Base-by-base conservation (phyloP, 108 stramenopile genomes). In the Skeletonema marinoi region DNA sequence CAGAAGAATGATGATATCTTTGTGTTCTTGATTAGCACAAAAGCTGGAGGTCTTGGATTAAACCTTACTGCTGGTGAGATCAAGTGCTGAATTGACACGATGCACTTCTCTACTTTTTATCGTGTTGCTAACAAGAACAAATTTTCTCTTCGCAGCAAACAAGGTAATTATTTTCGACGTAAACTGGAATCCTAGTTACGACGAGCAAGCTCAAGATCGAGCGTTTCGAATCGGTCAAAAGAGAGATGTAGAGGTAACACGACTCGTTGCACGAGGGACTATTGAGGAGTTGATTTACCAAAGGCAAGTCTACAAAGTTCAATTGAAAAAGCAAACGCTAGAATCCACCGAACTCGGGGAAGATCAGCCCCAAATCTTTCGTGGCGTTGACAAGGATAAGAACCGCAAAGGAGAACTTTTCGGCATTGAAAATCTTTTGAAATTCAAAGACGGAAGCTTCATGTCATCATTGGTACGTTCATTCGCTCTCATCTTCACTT, bases 261-360 rank as follows among this genome's bases (percentile, higher is more conserved):
- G 94, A n/a, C 81, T 95, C 4, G 89, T 96, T 56, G 73, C 93
- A 17, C 78, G 87, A 36, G 96, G 96, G n/a, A 97, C 96, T 14
- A 90, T 98, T 25, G 98, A 98, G 71, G 98, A 98, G 62, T 82
- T 98, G 51, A 90, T 85, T 63, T 98, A 98, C 73, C 88, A 94
- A 39, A 75, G 98, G 1, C 98, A 98, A 70, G 73, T 98, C 16
- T 98, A 98, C 86, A 98, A 98, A 81, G 84, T 89, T 31, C 96
- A 97, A 60, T 88, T 98, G 25, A 93, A 89, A 51, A 79, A 91
- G 61, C 88, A 92, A 71, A 92, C 94, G 5, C 70, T 97, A 41
- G 88, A 77, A 16, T 46, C 78, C 29, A 77, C 78, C 58, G 56
- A 58, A 1, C 66, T 78, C 58, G 77, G 81, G 3, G 76, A 74